Percentiles rank a stretch among this genome's conserved stretches.
Evolutionary conservation across 768 basidiomycete genomes (phyloP).

Genomic region (Collybiopsis luxurians): DNA sequence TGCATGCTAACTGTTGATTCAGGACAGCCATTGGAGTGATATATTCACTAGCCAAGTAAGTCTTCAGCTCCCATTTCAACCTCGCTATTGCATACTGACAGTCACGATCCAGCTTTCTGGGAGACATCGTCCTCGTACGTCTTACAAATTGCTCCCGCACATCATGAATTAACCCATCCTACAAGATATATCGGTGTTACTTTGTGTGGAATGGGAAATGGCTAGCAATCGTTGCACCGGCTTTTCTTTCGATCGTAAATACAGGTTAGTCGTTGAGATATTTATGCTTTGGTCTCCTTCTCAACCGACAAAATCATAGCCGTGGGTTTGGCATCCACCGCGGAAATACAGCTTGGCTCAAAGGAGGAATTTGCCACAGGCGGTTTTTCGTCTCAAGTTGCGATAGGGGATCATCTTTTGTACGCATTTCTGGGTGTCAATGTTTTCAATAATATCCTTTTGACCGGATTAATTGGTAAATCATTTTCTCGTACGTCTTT

Average conservation of each 20-base stretch:
- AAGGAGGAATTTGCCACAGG: conserved; percentile 3
- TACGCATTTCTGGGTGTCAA: conserved; percentile 6
- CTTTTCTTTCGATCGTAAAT: background rate
- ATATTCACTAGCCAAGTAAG: conserved; percentile 2
- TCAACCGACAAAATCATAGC: background rate
- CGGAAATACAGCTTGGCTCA: background rate
- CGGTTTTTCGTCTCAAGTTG: background rate
- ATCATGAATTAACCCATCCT: background rate
- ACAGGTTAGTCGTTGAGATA: background rate
- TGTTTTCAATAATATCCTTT: conserved; percentile 3
- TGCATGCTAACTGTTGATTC: background rate
- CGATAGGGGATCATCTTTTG: background rate
- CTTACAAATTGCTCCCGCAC: no score
- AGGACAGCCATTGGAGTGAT: conserved; percentile 3
- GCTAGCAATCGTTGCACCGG: background rate
- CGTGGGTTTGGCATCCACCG: background rate
- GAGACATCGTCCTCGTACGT: conserved; percentile 1
- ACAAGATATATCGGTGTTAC: conserved; percentile 7
- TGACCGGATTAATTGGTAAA: conserved; percentile 5
- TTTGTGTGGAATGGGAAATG: conserved; percentile 4
- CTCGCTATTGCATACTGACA: background rate
- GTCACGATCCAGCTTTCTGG: background rate
- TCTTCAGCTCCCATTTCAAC: background rate
- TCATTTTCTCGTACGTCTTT: background rate
- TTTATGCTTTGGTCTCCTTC: background rate